Percentiles rank a stretch among this genome's conserved stretches.
phyloP scores from a whole-genome alignment of 1,139 yeast genomes.

The Pichiaceae sp. region DNA sequence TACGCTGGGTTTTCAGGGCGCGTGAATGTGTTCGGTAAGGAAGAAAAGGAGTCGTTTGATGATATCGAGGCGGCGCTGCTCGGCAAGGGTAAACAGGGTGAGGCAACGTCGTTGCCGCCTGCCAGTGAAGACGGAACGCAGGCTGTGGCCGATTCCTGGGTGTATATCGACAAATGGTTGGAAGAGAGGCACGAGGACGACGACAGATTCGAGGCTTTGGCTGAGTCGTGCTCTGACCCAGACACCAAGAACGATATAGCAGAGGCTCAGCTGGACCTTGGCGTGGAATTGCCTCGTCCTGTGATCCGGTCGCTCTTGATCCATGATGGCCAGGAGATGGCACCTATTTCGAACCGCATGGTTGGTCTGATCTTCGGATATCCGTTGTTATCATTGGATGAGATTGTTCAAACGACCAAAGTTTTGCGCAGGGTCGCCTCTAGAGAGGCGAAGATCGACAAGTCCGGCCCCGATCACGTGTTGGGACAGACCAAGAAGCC shows the following conservation, averaged over 20 bases:
- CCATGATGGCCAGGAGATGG: conserved; percentile 62
- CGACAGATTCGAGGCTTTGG: conserved; percentile 29
- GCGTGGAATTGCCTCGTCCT: conserved; percentile 48
- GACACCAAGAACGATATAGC: conserved; percentile 46
- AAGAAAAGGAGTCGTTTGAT: background rate
- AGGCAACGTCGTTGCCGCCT: background rate
- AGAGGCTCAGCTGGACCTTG: conserved; percentile 59
- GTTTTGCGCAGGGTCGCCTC: conserved; percentile 40
- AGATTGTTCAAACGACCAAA: conserved; percentile 53
- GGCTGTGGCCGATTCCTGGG: conserved; percentile 60
- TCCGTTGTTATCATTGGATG: conserved; percentile 57
- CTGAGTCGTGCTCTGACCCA: conserved; percentile 39
- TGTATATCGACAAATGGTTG: conserved; percentile 55
- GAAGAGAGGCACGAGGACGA: conserved; percentile 29
- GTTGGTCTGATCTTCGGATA: conserved; percentile 60
- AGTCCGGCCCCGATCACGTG: conserved; percentile 8
- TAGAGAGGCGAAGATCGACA: conserved; percentile 7
- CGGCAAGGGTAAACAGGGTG: background rate
- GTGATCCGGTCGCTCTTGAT: conserved; percentile 50
- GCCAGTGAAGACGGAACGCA: conserved; percentile 39
- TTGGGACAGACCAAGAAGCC: background rate
- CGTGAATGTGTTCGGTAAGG: background rate
- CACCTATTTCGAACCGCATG: conserved; percentile 40
- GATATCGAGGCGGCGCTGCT: background rate
- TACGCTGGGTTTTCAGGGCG: background rate